phyloP scores from a whole-genome alignment of 1,139 yeast species.

The Candida sanyaensis region DNA sequence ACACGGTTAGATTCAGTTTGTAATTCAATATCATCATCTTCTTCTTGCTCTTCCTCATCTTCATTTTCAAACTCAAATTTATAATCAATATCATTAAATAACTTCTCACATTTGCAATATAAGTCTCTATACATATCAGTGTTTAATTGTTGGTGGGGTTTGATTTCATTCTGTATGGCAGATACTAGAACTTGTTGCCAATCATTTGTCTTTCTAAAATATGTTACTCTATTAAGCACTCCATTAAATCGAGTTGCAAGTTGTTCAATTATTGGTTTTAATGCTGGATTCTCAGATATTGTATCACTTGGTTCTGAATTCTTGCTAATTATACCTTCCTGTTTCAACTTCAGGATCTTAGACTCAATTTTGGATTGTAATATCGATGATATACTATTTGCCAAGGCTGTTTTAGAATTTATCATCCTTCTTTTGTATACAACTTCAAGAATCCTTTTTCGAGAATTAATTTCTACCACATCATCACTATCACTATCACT shows the following conservation, averaged over 20 bases:
- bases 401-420: slow-evolving; percentile 35
- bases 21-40: not conserved
- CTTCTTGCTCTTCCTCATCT: slow-evolving; percentile 10
- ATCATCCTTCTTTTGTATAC: slow-evolving; percentile 15
- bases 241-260: slow-evolving; percentile 24
- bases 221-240: slow-evolving; percentile 12
- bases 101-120: slow-evolving; percentile 22
- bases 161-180: slow-evolving; percentile 20
- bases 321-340: slow-evolving; percentile 7
- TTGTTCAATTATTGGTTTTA: slow-evolving; percentile 19
- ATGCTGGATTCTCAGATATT: not conserved
- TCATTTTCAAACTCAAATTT: slow-evolving; percentile 25
- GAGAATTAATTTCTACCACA: slow-evolving; percentile 1
- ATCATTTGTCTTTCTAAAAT: slow-evolving; percentile 6
- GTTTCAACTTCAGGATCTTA: slow-evolving; percentile 16
- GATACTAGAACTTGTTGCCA: slow-evolving; percentile 34
- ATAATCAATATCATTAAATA: slow-evolving; percentile 23
- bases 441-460: slow-evolving; percentile 7
- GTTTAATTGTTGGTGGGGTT: slow-evolving; percentile 15
- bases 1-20: not conserved
- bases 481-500: slow-evolving; percentile 3
- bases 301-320: slow-evolving; percentile 7
- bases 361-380: slow-evolving; percentile 32
- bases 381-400: slow-evolving; percentile 40
- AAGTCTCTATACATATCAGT: slow-evolving; percentile 15